phyloP scores from a whole-genome alignment of 805 yeast genomes.

The Saccharomycopsis sp. region DNA sequence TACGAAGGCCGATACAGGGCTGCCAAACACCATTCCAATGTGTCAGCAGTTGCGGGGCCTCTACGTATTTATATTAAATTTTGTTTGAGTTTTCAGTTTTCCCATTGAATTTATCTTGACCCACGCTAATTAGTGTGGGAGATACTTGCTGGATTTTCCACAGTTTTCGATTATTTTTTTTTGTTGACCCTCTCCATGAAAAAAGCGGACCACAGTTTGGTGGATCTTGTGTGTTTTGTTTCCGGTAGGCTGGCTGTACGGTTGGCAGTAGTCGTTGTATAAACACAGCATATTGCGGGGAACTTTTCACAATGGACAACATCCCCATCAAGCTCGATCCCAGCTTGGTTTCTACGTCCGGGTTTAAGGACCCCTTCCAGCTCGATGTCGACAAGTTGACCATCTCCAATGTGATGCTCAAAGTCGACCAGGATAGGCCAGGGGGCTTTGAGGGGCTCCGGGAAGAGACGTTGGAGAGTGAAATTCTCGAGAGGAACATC shows the following conservation, averaged over 20 bases:
- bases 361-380: slow-evolving; percentile 17
- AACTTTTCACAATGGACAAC: slow-evolving; percentile 3
- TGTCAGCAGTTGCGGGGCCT: background rate
- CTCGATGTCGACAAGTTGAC: slow-evolving; percentile 10
- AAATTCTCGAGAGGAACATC: slow-evolving; percentile 9
- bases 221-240: too few relatives aligned
- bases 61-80: background rate
- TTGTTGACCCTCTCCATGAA: too few relatives aligned
- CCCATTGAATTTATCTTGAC: too few relatives aligned
- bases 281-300: too few relatives aligned
- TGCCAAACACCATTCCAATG: background rate
- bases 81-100: background rate
- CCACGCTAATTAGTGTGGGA: too few relatives aligned
- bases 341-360: slow-evolving; percentile 9
- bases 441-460: slow-evolving; percentile 10
- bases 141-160: background rate
- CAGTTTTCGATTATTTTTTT: too few relatives aligned
- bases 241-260: too few relatives aligned
- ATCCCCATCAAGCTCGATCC: slow-evolving; percentile 18
- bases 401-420: slow-evolving; percentile 6
- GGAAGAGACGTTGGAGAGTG: slow-evolving; percentile 16
- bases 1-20: background rate
- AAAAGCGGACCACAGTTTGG: too few relatives aligned
- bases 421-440: slow-evolving; percentile 13
- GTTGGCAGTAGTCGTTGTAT: too few relatives aligned